A percentile compares a stretch with the other conserved stretches of the same genome.
Conservation (phyloP, 1,284 basidiomycete genomes). For the Apiotrichum sp. region DNA sequence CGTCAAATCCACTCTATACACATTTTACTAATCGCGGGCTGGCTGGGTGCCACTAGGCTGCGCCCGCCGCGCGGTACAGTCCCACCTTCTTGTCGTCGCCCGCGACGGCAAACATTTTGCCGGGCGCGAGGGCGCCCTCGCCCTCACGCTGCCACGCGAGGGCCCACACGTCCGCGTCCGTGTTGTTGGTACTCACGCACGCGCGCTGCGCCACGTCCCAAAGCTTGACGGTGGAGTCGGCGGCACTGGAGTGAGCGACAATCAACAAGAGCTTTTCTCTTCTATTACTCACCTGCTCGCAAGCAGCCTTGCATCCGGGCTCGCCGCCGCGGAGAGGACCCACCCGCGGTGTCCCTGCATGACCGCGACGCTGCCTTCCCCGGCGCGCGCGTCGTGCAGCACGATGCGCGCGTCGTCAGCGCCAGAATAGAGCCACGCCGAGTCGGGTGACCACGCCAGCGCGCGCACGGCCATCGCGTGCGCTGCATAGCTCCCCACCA, state of each 20-base stretch:
- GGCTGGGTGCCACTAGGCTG: conserved; percentile 1
- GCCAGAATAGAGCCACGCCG: conserved; percentile 67
- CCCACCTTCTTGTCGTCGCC: conserved; percentile 71
- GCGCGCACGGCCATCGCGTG: conserved; percentile 80
- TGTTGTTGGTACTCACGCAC: conserved; percentile 68
- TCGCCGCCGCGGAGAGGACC: conserved; percentile 72
- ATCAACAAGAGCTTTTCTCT: no score
- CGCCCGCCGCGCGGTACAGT: conserved; percentile 52
- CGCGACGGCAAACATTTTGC: conserved; percentile 65
- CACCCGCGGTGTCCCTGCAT: conserved; percentile 78
- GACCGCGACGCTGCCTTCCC: conserved; percentile 67
- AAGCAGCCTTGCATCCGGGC: conserved; percentile 67
- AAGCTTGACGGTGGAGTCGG: conserved; percentile 76
- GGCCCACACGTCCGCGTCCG: conserved; percentile 78
- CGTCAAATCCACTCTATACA: no score
- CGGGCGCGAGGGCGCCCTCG: conserved; percentile 52
- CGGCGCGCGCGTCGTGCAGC: conserved; percentile 66
- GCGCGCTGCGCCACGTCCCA: conserved; percentile 77
- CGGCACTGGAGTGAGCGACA: conserved; percentile 53
- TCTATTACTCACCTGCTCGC: conserved; percentile 62
- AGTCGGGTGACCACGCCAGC: conserved; percentile 75
- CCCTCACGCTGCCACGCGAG: conserved; percentile 69
- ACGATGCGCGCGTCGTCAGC: conserved; percentile 83
- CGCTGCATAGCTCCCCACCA: conserved; percentile 66
- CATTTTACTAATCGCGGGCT: no score